Base-by-base conservation (phyloP, 2,329 filamentous ascomycete genomes). In the Trichophyton rubrum region DNA sequence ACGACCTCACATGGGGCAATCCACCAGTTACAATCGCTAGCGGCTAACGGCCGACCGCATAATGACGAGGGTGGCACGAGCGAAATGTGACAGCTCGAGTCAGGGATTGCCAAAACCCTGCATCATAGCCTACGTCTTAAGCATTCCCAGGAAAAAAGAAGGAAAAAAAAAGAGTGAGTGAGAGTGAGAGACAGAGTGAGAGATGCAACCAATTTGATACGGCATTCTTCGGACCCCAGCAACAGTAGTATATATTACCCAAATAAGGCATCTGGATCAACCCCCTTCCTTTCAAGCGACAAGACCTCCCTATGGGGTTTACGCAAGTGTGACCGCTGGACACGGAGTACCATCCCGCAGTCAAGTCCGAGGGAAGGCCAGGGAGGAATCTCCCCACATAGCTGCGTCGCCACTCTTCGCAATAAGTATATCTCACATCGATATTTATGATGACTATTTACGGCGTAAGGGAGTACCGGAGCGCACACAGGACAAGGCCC, bases 11-110 rank as follows among this genome's bases (percentile, higher is more conserved):
- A 51, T 51, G 45, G 45, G 45, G 45, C 51, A 55, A 35, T 35
- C 51, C 27, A 35, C 51, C 51, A 55, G 51, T 55, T 24, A 55
- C 15, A 55, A 55, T 55, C 51, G 27, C 27, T 55, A 55, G 51
- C 51, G 51, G 51, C 51, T 55, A 55, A 55, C 51, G 51, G 51
- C 51, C 51, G 15, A n/a, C 51, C 51, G 51, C 30, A 55, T 35
- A 55, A 55, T 55, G 51, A 55, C 51, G 51, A 55, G 51, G 51
- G 51, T 55, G 30, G 51, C 51, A 55, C 51, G 27, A 55, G 30
- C 51, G 30, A 55, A 55, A 55, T 55, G 51, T 55, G 51, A 55
- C 51, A 55, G 51, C 51, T 55, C 51, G 51, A 55, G 51, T 55
- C 51, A 55, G 24, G 24, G 27, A 55, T 55, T 8, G 27, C 13